Evolutionary conservation across 1,139 yeast species (phyloP), one percentile per base, ranked within the genome.

Genomic region (Entelexis paramagnoliae): DNA sequence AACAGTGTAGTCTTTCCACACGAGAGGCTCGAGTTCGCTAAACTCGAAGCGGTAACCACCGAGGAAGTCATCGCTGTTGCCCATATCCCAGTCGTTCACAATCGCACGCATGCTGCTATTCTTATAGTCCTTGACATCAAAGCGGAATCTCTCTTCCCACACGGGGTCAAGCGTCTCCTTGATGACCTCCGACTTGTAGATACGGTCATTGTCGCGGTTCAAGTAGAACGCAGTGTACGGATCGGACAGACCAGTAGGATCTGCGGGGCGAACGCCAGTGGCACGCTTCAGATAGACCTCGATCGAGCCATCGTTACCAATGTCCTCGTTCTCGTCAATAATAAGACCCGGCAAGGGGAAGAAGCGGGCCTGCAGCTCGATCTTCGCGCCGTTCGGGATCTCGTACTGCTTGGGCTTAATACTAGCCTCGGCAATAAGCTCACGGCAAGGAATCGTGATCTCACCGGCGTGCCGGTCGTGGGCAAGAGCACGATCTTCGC

Each of bases 41-140:
- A 91, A 69, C 17, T 78, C 75, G 54, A 88, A 65, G 28, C 63
- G 62, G n/a, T 81, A 87, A 34, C 70, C 70, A 52, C 97, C 95
- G 54, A 91, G 73, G 55, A 75, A 72, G 66, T 91, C 97, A 66
- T 91, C 93, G 57, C 77, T 79, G 57, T 81, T 86, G 57, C 95
- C 96, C 59, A 89, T 78, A 68, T 91, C 98, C 96, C 96, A 89
- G 65, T 91, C 98, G 62, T 66, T 75, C 32, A 85, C 79, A 4
- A 60, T 44, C 1, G 60, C 62, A 49, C 57, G 57, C 41, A 60
- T 46, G 11, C 46, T 39, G n/a, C 55, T 16, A 52, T 74, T 77
- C 48, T 85, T 72, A 54, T 71, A 70, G 53, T 89, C 67, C 4
- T 68, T 66, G 24, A 83, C 77, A 26, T 73, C 72, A 32, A 80